Evolutionary conservation across 2,329 filamentous ascomycete species (phyloP).

Genomic region (Alternaria sp.): DNA sequence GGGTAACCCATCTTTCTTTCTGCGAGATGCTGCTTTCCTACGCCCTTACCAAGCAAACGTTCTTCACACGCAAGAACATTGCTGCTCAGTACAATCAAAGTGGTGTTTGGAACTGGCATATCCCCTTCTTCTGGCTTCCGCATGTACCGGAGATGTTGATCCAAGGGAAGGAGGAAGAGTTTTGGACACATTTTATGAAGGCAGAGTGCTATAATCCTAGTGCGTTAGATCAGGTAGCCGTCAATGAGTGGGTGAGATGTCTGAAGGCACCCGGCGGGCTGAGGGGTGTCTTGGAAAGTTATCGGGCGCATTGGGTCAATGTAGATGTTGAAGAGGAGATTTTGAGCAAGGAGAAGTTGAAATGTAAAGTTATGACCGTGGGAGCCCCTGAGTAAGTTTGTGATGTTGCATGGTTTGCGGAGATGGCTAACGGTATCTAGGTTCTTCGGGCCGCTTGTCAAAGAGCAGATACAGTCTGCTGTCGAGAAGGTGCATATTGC

Average conservation of each 20-base stretch:
- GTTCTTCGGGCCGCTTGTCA: constrained; percentile 29
- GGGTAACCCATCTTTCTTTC: constrained; percentile 30
- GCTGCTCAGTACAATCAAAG: constrained; percentile 30
- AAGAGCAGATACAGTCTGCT: constrained; percentile 40
- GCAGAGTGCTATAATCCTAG: constrained; percentile 53
- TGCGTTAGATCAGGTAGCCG: constrained; percentile 40
- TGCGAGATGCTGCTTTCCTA: constrained; percentile 34
- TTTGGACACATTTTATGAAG: constrained; percentile 54
- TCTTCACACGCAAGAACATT: constrained; percentile 35
- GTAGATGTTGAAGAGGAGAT: constrained; percentile 33
- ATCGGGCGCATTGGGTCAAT: constrained; percentile 33
- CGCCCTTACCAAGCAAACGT: constrained; percentile 25
- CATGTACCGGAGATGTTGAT: constrained; percentile 54
- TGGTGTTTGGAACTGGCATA: constrained; percentile 36
- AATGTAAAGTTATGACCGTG: constrained; percentile 33
- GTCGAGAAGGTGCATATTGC: constrained; percentile 40
- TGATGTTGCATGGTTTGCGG: background rate
- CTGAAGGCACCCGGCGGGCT: constrained; percentile 30
- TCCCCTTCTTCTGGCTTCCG: constrained; percentile 46
- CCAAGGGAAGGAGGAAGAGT: constrained; percentile 50
- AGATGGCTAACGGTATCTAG: constrained; percentile 3
- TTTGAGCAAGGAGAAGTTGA: constrained; percentile 23
- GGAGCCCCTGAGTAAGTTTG: constrained; percentile 29
- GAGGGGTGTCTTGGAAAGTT: constrained; percentile 31
- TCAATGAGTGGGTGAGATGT: constrained; percentile 31